A percentile compares a stretch with the other conserved stretches of the same genome.
Conservation (phyloP, 768 basidiomycete species). For the Panaeolus cyanescens region DNA sequence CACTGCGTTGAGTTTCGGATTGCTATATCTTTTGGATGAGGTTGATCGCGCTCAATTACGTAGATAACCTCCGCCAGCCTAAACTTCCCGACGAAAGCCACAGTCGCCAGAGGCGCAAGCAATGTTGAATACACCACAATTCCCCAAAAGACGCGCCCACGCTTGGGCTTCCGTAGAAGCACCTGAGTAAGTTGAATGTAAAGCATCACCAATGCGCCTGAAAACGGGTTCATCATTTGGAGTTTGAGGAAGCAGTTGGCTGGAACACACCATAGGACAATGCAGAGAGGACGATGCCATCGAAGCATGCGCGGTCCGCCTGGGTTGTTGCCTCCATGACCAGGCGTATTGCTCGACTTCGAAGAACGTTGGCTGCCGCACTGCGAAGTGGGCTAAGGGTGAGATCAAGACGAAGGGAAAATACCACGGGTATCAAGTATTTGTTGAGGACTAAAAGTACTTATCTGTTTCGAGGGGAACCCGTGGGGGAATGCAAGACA, state of each 20-base stretch:
- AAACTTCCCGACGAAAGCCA: constrained; percentile 31
- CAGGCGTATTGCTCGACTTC: background rate
- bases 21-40: constrained; percentile 18
- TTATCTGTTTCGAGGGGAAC: constrained; percentile 1
- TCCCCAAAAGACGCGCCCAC: constrained; percentile 33
- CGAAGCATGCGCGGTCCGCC: constrained; percentile 30
- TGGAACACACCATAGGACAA: constrained; percentile 34
- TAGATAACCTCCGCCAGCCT: constrained; percentile 32
- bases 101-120: constrained; percentile 31
- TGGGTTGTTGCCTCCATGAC: constrained; percentile 5
- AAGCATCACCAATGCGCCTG: constrained; percentile 43
- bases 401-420: constrained; percentile 6
- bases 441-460: too few species aligned
- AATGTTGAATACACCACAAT: constrained; percentile 33
- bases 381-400: constrained; percentile 4
- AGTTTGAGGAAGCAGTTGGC: background rate
- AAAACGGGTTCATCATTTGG: background rate
- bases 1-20: constrained; percentile 16
- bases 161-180: constrained; percentile 35
- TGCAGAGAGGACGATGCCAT: constrained; percentile 31
- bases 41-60: constrained; percentile 21
- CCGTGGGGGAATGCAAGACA: background rate
- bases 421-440: constrained; percentile 11
- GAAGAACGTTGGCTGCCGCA: constrained; percentile 5
- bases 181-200: constrained; percentile 37